These are phyloP conservation scores for Kwoniella newhampshirensis DNA, from an alignment of 768 basidiomycete species.

Conservation along the genomic window DNA sequence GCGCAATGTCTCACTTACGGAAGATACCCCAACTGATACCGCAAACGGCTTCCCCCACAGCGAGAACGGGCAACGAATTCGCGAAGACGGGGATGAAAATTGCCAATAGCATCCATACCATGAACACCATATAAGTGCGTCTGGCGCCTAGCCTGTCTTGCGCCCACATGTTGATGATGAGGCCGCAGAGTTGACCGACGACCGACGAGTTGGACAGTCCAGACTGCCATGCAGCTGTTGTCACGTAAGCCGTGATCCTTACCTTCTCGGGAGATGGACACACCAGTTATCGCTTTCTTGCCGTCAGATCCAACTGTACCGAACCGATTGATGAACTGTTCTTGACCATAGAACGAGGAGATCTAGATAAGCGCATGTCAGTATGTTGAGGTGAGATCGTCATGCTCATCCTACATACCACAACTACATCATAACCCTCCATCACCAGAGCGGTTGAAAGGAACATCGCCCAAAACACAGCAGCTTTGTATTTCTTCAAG, in stretches of 20 bases:
- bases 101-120: constrained; percentile 30
- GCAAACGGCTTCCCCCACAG: constrained; percentile 32
- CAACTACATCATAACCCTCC: constrained; percentile 29
- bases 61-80: constrained; percentile 23
- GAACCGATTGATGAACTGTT: constrained; percentile 28
- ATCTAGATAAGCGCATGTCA: constrained; percentile 9
- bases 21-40: constrained; percentile 50
- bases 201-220: constrained; percentile 45
- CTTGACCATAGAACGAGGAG: constrained; percentile 36
- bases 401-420: not conserved
- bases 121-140: constrained; percentile 27
- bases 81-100: constrained; percentile 36
- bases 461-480: constrained; percentile 25
- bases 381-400: not conserved
- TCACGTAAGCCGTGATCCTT: not conserved
- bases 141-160: constrained; percentile 36
- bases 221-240: constrained; percentile 51
- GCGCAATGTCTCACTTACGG: constrained; percentile 6
- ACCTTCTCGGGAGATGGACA: not conserved
- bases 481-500: constrained; percentile 44
- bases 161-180: constrained; percentile 22
- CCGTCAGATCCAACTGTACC: constrained; percentile 12
- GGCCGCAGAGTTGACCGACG: constrained; percentile 45
- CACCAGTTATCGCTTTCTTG: constrained; percentile 14
- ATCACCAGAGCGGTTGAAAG: constrained; percentile 26